phyloP scores from a whole-genome alignment of 2,329 filamentous ascomycete genomes.

The Xenoacremonium recifei region DNA sequence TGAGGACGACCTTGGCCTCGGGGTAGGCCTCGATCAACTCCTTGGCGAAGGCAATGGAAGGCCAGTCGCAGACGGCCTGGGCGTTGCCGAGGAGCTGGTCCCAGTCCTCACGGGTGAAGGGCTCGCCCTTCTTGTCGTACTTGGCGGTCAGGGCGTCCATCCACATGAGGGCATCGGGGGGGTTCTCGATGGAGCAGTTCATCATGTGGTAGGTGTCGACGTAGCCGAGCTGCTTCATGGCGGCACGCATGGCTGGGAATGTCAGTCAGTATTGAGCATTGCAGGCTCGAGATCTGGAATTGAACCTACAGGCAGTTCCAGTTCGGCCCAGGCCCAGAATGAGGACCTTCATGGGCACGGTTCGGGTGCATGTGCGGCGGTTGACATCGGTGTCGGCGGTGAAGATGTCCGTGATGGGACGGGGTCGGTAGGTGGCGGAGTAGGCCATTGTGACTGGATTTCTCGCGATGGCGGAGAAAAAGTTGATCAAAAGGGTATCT shows the following conservation, averaged over 20 bases:
- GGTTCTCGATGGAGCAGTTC: slow-evolving; percentile 63
- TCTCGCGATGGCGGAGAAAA: no score
- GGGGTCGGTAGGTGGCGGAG: slow-evolving; percentile 27
- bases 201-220: slow-evolving; percentile 73
- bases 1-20: slow-evolving; percentile 69
- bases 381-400: slow-evolving; percentile 68
- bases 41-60: slow-evolving; percentile 64
- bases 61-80: slow-evolving; percentile 69
- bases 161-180: slow-evolving; percentile 63
- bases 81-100: slow-evolving; percentile 66
- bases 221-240: slow-evolving; percentile 65
- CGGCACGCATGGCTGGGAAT: slow-evolving; percentile 58
- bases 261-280: slow-evolving; percentile 1
- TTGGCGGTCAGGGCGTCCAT: slow-evolving; percentile 63
- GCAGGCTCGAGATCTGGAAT: not conserved
- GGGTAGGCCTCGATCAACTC: slow-evolving; percentile 72
- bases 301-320: slow-evolving; percentile 64
- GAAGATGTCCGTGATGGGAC: slow-evolving; percentile 58
- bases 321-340: slow-evolving; percentile 68
- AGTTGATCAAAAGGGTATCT: not conserved
- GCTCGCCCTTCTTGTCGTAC: slow-evolving; percentile 32
- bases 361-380: slow-evolving; percentile 61
- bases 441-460: slow-evolving; percentile 24
- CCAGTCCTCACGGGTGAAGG: slow-evolving; percentile 65
- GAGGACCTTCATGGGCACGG: slow-evolving; percentile 71